Evolutionary conservation across 257 asterid species (phyloP).

Genomic region (Nicotiana otophora): DNA sequence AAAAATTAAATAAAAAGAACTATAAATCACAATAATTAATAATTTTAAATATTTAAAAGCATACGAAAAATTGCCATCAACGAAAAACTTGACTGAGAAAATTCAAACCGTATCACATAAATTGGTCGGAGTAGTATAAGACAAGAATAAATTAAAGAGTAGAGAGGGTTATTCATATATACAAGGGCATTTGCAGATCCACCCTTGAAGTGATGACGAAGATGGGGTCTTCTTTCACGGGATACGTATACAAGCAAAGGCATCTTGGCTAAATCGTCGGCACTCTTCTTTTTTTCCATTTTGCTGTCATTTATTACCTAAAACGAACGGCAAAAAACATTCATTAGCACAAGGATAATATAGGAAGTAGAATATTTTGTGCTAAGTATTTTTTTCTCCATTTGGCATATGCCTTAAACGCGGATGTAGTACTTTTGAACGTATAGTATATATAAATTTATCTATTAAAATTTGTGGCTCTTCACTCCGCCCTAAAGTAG

Average conservation of each 20-base stretch:
- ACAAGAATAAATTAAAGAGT: not conserved
- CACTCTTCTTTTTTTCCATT: not conserved
- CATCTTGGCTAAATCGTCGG: conserved; percentile 2
- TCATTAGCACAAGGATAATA: not conserved
- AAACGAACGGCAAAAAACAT: not conserved
- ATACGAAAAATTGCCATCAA: too few relatives aligned
- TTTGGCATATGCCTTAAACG: not conserved
- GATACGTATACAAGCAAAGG: conserved; percentile 28
- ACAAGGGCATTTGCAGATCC: conserved; percentile 59
- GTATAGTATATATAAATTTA: too few relatives aligned
- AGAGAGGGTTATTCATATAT: not conserved
- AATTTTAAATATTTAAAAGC: too few relatives aligned
- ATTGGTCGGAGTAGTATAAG: not conserved
- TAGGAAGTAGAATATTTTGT: not conserved
- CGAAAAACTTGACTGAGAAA: not conserved
- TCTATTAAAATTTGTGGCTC: too few relatives aligned
- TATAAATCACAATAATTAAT: too few relatives aligned
- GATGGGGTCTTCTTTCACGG: conserved; percentile 41
- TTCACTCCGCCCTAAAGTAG: too few relatives aligned
- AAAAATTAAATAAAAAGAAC: too few relatives aligned
- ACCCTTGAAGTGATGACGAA: conserved; percentile 50
- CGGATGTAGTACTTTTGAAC: too few relatives aligned
- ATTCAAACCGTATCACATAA: too few relatives aligned
- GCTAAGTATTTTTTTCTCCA: not conserved
- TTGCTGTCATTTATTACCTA: conserved; percentile 17